Percentiles rank a stretch among this genome's conserved stretches.
phyloP scores from a whole-genome alignment of 2,329 filamentous ascomycete species.

The Huntiella abstrusa region DNA sequence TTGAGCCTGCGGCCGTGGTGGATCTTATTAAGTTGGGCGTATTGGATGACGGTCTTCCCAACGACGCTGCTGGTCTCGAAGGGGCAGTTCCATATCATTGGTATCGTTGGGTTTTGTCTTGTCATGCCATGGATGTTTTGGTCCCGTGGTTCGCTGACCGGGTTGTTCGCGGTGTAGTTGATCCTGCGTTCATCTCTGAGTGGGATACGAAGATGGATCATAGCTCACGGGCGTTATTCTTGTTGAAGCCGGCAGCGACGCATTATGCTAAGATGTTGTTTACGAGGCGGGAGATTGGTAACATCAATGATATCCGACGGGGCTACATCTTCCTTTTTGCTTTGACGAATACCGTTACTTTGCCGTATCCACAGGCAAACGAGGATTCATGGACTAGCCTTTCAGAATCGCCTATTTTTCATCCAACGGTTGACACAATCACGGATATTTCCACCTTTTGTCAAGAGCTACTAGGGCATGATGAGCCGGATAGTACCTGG shows the following conservation, averaged over 20 bases:
- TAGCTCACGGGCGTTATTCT: background rate
- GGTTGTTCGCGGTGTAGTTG: background rate
- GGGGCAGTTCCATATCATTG: background rate
- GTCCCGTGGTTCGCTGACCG: slow-evolving; percentile 1
- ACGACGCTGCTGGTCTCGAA: background rate
- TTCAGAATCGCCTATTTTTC: background rate
- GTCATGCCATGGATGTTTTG: background rate
- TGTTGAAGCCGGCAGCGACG: slow-evolving; percentile 5
- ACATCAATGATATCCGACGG: background rate
- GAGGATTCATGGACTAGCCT: background rate
- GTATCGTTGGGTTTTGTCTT: slow-evolving; percentile 1
- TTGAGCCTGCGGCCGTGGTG: background rate
- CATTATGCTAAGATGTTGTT: slow-evolving; percentile 3
- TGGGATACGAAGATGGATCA: background rate
- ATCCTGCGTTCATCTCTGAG: too few relatives aligned
- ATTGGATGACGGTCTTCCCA: background rate
- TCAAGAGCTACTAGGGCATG: background rate
- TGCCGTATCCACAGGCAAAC: background rate
- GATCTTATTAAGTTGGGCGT: background rate
- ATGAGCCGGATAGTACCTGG: slow-evolving; percentile 1
- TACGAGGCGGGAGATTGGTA: background rate
- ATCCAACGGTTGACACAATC: background rate
- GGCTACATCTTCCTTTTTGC: background rate
- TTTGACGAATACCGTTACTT: background rate
- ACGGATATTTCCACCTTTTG: background rate